Conservation (phyloP, 2,329 filamentous ascomycete genomes). For the Claviceps sp. region DNA sequence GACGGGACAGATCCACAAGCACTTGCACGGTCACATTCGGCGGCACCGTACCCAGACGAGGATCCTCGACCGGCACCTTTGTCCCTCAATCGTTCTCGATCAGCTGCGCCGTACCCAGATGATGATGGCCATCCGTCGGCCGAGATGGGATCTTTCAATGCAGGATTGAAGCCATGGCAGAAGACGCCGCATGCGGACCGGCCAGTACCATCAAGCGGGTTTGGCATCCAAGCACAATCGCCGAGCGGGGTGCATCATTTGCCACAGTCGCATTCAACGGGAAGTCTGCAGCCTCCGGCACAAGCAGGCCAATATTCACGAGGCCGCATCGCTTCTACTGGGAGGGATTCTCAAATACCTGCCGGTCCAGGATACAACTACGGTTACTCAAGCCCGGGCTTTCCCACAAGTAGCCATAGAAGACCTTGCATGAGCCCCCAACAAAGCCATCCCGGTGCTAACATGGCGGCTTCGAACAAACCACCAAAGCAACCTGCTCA, state of each 20-base stretch:
- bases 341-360: slow-evolving; percentile 30
- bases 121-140: slow-evolving; percentile 28
- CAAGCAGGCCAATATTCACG: slow-evolving; percentile 17
- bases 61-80: slow-evolving; percentile 40
- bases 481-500: slow-evolving; percentile 15
- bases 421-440: slow-evolving; percentile 15
- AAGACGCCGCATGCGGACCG: slow-evolving; percentile 32
- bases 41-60: slow-evolving; percentile 59
- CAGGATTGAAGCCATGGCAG: slow-evolving; percentile 35
- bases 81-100: slow-evolving; percentile 29
- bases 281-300: slow-evolving; percentile 30
- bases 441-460: slow-evolving; percentile 13
- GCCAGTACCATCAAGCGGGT: slow-evolving; percentile 35
- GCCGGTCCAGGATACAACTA: slow-evolving; percentile 13
- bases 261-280: slow-evolving; percentile 30
- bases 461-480: slow-evolving; percentile 19
- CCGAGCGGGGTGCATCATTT: slow-evolving; percentile 19
- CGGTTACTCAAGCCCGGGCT: slow-evolving; percentile 26
- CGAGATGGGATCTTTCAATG: slow-evolving; percentile 26
- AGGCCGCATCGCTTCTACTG: slow-evolving; percentile 28
- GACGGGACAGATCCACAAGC: slow-evolving; percentile 17
- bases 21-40: slow-evolving; percentile 34
- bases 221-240: slow-evolving; percentile 37
- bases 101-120: slow-evolving; percentile 39
- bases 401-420: slow-evolving; percentile 5